A percentile compares a stretch with the other conserved stretches of the same genome.
Conservation (phyloP, 305 asterid genomes). For the Striga hermonthica region DNA sequence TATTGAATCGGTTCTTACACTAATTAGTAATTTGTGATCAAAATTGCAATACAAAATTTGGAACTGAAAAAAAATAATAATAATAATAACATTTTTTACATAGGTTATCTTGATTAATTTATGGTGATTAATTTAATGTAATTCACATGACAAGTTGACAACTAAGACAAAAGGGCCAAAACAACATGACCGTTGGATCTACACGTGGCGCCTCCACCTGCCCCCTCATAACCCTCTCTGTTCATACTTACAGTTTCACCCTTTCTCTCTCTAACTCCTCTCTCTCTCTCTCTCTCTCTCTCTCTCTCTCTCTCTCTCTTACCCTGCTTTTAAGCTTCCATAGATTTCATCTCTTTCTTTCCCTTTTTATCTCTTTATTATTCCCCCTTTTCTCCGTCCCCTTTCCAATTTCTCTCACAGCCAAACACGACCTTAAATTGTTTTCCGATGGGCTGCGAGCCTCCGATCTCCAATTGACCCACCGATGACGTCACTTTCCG, state of each 20-base stretch:
- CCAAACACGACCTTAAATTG: background rate
- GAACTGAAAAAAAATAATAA: too few species aligned
- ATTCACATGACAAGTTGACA: too few species aligned
- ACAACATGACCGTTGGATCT: background rate
- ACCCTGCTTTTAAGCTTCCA: background rate
- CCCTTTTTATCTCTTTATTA: background rate
- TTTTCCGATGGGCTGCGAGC: background rate
- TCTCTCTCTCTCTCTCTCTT: background rate
- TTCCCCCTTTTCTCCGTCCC: background rate
- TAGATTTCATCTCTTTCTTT: background rate
- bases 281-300: background rate
- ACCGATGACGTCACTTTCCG: conserved; percentile 37
- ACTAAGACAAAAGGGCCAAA: background rate
- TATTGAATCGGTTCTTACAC: too few species aligned
- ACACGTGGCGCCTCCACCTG: background rate
- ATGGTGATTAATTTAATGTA: background rate
- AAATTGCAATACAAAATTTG: too few species aligned
- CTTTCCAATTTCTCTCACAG: background rate
- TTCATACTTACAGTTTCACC: background rate
- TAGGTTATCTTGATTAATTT: too few species aligned
- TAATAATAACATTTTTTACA: too few species aligned
- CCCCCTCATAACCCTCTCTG: background rate
- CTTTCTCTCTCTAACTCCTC: background rate
- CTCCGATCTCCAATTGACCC: background rate
- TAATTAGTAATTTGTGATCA: too few species aligned